These are phyloP conservation scores for Taphrina sp. DNA, from an alignment of 1,139 yeast genomes.

Conservation along the genomic window DNA sequence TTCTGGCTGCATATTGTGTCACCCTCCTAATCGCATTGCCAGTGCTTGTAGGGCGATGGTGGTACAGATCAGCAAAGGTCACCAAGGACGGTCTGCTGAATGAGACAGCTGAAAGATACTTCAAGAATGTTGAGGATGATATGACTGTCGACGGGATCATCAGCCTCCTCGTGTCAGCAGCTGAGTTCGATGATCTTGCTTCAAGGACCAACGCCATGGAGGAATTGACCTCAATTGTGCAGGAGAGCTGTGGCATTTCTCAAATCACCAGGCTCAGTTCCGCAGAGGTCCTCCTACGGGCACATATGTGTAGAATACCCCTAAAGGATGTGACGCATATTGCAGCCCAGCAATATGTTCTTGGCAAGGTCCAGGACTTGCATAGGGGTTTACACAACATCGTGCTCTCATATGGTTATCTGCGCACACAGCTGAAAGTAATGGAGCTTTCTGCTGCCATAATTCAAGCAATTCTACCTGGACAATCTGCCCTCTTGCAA, in stretches of 20 bases:
- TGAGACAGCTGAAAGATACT: conserved; percentile 63
- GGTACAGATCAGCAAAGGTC: conserved; percentile 76
- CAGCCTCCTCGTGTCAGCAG: conserved; percentile 60
- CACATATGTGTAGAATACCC: conserved; percentile 7
- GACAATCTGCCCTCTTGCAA: conserved; percentile 62
- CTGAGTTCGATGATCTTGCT: conserved; percentile 52
- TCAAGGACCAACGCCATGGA: neutral
- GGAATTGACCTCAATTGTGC: neutral
- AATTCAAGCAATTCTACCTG: conserved; percentile 72
- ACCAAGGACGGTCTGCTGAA: conserved; percentile 83
- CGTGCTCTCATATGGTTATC: conserved; percentile 72
- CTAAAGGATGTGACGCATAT: conserved; percentile 3
- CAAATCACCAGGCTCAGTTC: neutral
- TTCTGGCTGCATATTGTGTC: conserved; percentile 64
- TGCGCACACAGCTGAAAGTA: conserved; percentile 61
- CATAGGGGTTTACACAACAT: conserved; percentile 75
- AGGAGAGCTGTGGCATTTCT: neutral
- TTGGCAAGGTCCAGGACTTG: conserved; percentile 53
- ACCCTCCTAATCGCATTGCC: conserved; percentile 80
- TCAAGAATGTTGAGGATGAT: conserved; percentile 72
- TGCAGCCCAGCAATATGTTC: conserved; percentile 54
- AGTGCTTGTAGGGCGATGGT: conserved; percentile 72
- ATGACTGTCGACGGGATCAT: conserved; percentile 59
- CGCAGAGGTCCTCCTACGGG: conserved; percentile 22
- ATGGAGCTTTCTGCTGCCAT: conserved; percentile 69